Percentiles rank a stretch among this genome's conserved stretches.
These are phyloP conservation scores for Ustilago esculenta DNA, from an alignment of 1,284 basidiomycete species.

Conservation along the genomic window DNA sequence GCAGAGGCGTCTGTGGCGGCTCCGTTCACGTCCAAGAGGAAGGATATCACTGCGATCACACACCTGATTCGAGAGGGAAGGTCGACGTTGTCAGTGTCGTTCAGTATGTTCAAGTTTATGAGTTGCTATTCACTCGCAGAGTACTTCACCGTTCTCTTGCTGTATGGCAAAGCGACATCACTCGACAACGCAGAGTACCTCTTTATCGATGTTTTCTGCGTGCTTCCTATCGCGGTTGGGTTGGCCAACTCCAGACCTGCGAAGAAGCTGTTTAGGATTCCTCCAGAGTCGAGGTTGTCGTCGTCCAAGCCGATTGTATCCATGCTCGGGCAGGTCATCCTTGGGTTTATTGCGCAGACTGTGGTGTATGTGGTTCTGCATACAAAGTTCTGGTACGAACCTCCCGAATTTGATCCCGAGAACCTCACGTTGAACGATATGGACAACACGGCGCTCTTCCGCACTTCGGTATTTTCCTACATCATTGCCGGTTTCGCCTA, in stretches of 20 bases:
- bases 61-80: slow-evolving; percentile 91
- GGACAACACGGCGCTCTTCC: slow-evolving; percentile 51
- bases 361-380: slow-evolving; percentile 38
- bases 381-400: slow-evolving; percentile 25
- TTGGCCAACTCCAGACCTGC: slow-evolving; percentile 41
- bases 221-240: slow-evolving; percentile 46
- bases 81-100: slow-evolving; percentile 93
- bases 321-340: slow-evolving; percentile 41
- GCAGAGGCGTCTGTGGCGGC: slow-evolving; percentile 98
- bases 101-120: slow-evolving; percentile 97
- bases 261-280: slow-evolving; percentile 10
- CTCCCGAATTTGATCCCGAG: slow-evolving; percentile 40
- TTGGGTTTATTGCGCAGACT: slow-evolving; percentile 48
- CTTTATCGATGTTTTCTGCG: slow-evolving; percentile 50
- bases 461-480: slow-evolving; percentile 46
- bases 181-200: slow-evolving; percentile 55
- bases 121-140: slow-evolving; percentile 44
- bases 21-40: slow-evolving; percentile 91
- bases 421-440: slow-evolving; percentile 40
- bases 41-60: slow-evolving; percentile 94
- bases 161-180: slow-evolving; percentile 47
- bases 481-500: slow-evolving; percentile 42
- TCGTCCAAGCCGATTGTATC: slow-evolving; percentile 35
- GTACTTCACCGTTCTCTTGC: slow-evolving; percentile 52
- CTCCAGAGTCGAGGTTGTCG: slow-evolving; percentile 39